A percentile compares a stretch with the other conserved stretches of the same genome.
Conservation (phyloP, 306 rosid genomes). For the Glycine soja region DNA sequence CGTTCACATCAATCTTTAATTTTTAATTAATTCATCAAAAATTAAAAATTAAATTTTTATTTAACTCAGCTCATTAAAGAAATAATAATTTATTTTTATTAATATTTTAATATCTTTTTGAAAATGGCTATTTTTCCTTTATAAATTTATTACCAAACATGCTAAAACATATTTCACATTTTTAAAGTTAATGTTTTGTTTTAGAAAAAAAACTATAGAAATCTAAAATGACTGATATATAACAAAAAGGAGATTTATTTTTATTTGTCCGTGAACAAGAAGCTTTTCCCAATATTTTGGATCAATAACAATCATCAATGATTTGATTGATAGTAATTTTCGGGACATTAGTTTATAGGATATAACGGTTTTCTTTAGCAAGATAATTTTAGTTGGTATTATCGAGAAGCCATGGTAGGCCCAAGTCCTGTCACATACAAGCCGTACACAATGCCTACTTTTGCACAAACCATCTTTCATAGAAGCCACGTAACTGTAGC, state of each 20-base stretch:
- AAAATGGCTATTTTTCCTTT: too few species aligned
- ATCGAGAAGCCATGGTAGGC: conserved; percentile 3
- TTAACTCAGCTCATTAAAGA: not conserved
- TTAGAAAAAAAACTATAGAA: too few species aligned
- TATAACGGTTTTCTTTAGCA: not conserved
- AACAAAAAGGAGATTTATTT: too few species aligned
- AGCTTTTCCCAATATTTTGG: not conserved
- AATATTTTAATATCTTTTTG: not conserved
- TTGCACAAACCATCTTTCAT: conserved; percentile 37
- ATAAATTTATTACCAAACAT: too few species aligned
- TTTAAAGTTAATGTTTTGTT: too few species aligned
- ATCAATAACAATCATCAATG: not conserved
- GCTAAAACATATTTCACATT: not conserved
- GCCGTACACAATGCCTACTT: not conserved
- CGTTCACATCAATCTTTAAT: not conserved
- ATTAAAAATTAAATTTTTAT: not conserved
- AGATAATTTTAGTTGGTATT: not conserved
- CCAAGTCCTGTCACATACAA: not conserved
- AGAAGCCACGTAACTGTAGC: conserved; percentile 45
- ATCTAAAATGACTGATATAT: not conserved
- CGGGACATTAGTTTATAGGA: not conserved
- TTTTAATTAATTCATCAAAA: not conserved
- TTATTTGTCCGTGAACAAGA: not conserved
- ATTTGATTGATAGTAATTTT: conserved; percentile 6
- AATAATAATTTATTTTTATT: not conserved